A percentile compares a stretch with the other conserved stretches of the same genome.
Evolutionary conservation across 2,329 filamentous ascomycete genomes (phyloP).

Genomic region (Tolypocladium endophyticum): DNA sequence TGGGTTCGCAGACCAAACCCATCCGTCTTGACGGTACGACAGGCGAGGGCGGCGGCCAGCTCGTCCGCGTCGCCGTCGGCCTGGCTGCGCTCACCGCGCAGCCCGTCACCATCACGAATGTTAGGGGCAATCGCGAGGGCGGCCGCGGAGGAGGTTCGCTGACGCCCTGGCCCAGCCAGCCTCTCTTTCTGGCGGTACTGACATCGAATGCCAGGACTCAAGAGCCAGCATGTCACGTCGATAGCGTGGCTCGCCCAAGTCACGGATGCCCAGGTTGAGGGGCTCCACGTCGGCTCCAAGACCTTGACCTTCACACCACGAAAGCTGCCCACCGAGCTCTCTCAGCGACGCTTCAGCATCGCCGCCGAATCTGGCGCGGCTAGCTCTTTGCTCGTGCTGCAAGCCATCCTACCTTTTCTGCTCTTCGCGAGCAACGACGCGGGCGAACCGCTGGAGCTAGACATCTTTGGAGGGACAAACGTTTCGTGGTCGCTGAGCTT

Average conservation of each 20-base stretch:
- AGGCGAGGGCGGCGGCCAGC: slow-evolving; percentile 52
- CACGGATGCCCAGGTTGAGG: slow-evolving; percentile 38
- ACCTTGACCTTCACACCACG: slow-evolving; percentile 37
- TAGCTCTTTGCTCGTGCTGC: slow-evolving; percentile 46
- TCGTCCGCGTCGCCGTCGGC: slow-evolving; percentile 45
- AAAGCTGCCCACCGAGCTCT: slow-evolving; percentile 25
- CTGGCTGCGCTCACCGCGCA: slow-evolving; percentile 45
- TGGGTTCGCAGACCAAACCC: slow-evolving; percentile 13
- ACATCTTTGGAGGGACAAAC: slow-evolving; percentile 50
- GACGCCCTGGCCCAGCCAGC: not conserved
- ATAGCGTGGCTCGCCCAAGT: slow-evolving; percentile 42
- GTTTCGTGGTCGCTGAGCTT: slow-evolving; percentile 45
- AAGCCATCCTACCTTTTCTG: slow-evolving; percentile 49
- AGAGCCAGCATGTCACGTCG: slow-evolving; percentile 48
- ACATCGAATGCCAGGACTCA: slow-evolving; percentile 36
- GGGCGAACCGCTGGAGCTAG: slow-evolving; percentile 34
- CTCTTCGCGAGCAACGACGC: slow-evolving; percentile 38
- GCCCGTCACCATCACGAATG: slow-evolving; percentile 40
- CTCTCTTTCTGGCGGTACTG: not conserved
- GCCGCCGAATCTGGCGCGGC: slow-evolving; percentile 38
- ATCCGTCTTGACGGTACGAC: slow-evolving; percentile 45
- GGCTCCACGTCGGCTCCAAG: slow-evolving; percentile 39
- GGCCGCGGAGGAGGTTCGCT: slow-evolving; percentile 16
- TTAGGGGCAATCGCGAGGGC: slow-evolving; percentile 41
- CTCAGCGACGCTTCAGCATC: slow-evolving; percentile 35